Evolutionary conservation across 768 basidiomycete species (phyloP), one percentile per base, ranked within the genome.

Genomic region (Suillus luteus): DNA sequence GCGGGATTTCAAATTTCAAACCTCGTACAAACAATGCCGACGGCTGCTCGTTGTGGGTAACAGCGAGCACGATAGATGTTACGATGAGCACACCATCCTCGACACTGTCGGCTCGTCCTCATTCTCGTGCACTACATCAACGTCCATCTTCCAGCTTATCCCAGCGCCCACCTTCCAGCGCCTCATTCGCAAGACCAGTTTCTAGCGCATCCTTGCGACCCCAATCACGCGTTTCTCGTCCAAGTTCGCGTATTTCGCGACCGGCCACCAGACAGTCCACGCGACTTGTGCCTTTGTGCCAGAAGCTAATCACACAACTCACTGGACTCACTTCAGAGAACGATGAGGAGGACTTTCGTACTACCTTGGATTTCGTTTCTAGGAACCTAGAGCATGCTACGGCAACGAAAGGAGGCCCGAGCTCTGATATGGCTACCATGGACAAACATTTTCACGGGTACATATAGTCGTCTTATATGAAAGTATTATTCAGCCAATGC

Each of bases 361-460:
- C 78, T 24, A 77, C 79, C 0, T 80, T 86, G 22, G 88, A 89
- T 55, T 82, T 83, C 69, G 85, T 83, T 0, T 79, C 84, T 58
- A 89, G 82, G 71, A 83, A 78, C 64, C 62, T 91, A 57, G 91
- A 92, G 63, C 76, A 80, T 55, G 81, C 83, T 1, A 81, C 82
- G 1, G 55, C 55, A 38, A 79, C 73, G 41, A 89, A 90, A 68
- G 86, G 82, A 9, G 81, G 85, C 3, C 80, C 80, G 4, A 83
- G 85, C 65, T 77, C 82, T 10, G 88, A 89, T 70, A 82, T 91
- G 77, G 67, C 71, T 10, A 73, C 74, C 8, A 80, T 90, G 51
- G 84, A 88, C 64, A 81, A 79, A 58, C 83, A 83, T 5, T 69
- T 84, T 33, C 69, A 69, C 73, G 85, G 90, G 90, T 91, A 74